Base-by-base conservation (phyloP, 805 yeast species). In the Nakazawaea pomicola region DNA sequence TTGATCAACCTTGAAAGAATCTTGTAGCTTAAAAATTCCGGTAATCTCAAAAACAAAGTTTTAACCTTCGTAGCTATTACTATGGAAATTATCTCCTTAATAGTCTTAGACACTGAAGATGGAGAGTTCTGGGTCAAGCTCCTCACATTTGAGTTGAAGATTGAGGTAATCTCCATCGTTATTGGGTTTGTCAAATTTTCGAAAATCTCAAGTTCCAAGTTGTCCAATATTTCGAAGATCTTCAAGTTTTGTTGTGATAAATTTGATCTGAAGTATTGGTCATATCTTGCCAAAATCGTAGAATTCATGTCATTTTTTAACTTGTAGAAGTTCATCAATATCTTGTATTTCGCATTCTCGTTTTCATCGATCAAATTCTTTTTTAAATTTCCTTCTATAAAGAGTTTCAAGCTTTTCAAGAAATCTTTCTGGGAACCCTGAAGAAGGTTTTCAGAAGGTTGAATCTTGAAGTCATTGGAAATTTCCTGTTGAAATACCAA, bases 291-390 rank as follows among this genome's bases (percentile, higher is more conserved):
- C 11, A 78, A 53, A 15, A 78, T 57, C 17, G 58, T 54, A 1
- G 84, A 80, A 19, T 82, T 61, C 2, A 74, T 64, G 3, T 50
- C 55, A 17, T 60, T 61, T 24, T 71, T 62, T 23, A 83, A 57
- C 35, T 66, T 67, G 33, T 68, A 70, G 35, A 82, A 55, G 49
- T 80, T 81, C 32, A 79, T 70, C 32, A 80, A 55, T 0, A 83
- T 70, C 35, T 25, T 36, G 29, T 74, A 52, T 49, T 65, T 64
- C 27, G 61, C 55, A 17, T 57, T 56, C 27, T 62, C 64, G 33
- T 58, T 62, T 41, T 67, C 70, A 43, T 60, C 62, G 32, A 62
- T 56, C 29, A 67, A 55, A 9, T 67, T 62, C 23, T 68, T 65
- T 45, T 70, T 70, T 25, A 74, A 46, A 12, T 72, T 64, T 2